Percentiles rank a stretch among this genome's conserved stretches.
Conservation (phyloP, 2,329 filamentous ascomycete genomes). For the Periconia sp. region DNA sequence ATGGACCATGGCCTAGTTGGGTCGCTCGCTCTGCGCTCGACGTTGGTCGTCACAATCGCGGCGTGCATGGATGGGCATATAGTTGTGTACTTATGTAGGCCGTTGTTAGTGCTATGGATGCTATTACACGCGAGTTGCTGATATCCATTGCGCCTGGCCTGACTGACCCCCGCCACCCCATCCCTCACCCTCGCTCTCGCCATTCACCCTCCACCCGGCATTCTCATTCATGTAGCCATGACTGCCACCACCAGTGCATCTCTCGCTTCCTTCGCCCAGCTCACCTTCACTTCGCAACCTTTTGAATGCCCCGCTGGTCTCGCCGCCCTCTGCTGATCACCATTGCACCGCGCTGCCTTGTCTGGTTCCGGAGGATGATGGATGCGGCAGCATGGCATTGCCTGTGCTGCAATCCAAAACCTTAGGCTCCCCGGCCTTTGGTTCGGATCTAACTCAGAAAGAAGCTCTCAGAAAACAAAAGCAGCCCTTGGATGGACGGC, state of each 20-base stretch:
- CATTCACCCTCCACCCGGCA: conserved; percentile 13
- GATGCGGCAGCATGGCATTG: conserved; percentile 41
- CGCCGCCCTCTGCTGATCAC: not conserved
- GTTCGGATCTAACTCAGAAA: conserved; percentile 26
- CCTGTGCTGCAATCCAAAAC: conserved; percentile 35
- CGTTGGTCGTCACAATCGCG: no score
- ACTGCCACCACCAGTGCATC: conserved; percentile 25
- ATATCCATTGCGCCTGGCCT: no score
- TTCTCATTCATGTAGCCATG: conserved; percentile 29
- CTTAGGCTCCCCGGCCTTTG: conserved; percentile 28
- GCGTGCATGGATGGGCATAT: no score
- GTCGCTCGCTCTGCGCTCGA: no score
- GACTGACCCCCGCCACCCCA: no score
- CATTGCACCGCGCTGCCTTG: conserved; percentile 17
- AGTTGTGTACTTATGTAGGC: no score
- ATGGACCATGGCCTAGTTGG: no score
- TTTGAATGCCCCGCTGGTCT: not conserved
- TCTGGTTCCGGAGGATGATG: conserved; percentile 20
- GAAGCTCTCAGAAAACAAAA: conserved; percentile 27
- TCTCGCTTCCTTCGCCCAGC: not conserved
- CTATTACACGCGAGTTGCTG: no score
- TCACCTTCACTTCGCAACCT: no score
- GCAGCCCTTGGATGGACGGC: conserved; percentile 25
- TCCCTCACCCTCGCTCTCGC: conserved; percentile 4
- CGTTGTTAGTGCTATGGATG: no score